phyloP scores from a whole-genome alignment of 2,329 filamentous ascomycete genomes.

The Aureobasidium sp. region DNA sequence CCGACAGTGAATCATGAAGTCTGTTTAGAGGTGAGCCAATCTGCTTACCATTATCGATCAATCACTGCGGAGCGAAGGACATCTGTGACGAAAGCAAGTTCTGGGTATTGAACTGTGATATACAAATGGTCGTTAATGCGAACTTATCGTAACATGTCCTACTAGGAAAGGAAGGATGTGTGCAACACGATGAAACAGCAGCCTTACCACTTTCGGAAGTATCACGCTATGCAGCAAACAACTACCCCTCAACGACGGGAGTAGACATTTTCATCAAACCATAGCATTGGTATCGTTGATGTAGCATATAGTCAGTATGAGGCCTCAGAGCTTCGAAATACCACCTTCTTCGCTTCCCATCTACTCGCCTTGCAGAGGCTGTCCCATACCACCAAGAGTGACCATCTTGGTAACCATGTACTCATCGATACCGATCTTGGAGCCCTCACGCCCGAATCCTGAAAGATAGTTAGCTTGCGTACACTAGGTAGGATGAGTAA shows the following conservation, averaged over 20 bases:
- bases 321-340: no score
- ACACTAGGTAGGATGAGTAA: neutral
- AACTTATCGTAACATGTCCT: neutral
- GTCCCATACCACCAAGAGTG: conserved; percentile 55
- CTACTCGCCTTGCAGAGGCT: conserved; percentile 43
- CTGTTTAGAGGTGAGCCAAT: neutral
- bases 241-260: no score
- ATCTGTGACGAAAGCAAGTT: neutral
- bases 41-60: neutral
- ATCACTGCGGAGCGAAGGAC: neutral
- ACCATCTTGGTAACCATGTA: conserved; percentile 42
- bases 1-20: neutral
- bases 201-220: no score
- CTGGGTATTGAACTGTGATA: neutral
- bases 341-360: no score
- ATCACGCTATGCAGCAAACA: no score
- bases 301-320: no score
- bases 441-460: conserved; percentile 46
- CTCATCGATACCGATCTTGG: conserved; percentile 44
- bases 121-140: neutral
- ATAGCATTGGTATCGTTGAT: no score
- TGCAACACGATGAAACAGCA: no score
- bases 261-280: no score
- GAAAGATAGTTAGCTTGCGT: conserved; percentile 20
- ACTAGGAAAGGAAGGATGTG: no score